Evolutionary conservation across 108 stramenopile genomes (phyloP).

Genomic region (Epipyxis sp.): DNA sequence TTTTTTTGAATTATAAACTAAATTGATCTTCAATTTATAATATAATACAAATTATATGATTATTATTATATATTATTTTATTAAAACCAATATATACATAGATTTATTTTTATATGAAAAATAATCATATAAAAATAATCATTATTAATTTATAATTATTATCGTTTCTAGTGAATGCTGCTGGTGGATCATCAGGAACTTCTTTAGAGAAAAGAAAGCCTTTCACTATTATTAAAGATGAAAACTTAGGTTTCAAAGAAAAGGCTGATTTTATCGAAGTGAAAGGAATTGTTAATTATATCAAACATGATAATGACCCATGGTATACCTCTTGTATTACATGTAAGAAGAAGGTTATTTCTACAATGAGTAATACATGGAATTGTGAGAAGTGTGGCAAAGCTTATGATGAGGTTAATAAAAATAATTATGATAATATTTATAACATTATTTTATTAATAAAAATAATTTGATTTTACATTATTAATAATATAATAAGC

Average conservation of each 20-base stretch:
- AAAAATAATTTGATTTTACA: too few relatives aligned
- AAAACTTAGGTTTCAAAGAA: slow-evolving; percentile 73
- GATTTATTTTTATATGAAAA: too few relatives aligned
- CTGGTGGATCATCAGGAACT: slow-evolving; percentile 59
- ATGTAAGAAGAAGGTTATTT: slow-evolving; percentile 52
- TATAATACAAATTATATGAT: too few relatives aligned
- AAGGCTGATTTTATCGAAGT: slow-evolving; percentile 85
- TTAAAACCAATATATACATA: too few relatives aligned
- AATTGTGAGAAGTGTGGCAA: slow-evolving; percentile 55
- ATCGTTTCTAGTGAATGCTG: slow-evolving; percentile 4
- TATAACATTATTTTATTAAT: too few relatives aligned
- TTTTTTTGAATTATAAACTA: too few relatives aligned
- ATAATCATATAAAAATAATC: too few relatives aligned
- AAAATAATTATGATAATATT: too few relatives aligned
- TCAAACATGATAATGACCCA: slow-evolving; percentile 83
- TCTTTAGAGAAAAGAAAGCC: slow-evolving; percentile 68
- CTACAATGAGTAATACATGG: slow-evolving; percentile 47
- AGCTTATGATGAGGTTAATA: slow-evolving; percentile 52
- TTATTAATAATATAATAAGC: too few relatives aligned
- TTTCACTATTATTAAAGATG: slow-evolving; percentile 70
- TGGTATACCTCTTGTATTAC: slow-evolving; percentile 90
- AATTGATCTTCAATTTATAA: too few relatives aligned
- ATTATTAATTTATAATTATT: not conserved
- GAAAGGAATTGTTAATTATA: slow-evolving; percentile 79
- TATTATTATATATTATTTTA: too few relatives aligned